Conservation (phyloP, 2,329 filamentous ascomycete species). For the Xylariaceae sp. region DNA sequence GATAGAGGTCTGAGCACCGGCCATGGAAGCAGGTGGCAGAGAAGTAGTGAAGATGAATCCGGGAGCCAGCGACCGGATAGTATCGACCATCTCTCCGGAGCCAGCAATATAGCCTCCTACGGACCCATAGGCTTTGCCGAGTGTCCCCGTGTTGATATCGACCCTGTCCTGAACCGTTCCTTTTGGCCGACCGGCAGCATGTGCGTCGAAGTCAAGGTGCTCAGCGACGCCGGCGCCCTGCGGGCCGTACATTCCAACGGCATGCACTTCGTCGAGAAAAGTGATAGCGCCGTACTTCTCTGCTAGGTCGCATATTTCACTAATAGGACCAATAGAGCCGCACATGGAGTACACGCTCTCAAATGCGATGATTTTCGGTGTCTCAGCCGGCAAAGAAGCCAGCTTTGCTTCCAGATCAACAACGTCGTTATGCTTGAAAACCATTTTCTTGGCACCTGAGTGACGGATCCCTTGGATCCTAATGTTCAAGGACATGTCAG, state of each 20-base stretch:
- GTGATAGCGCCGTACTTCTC: conserved; percentile 97
- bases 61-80: conserved; percentile 86
- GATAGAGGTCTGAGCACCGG: conserved; percentile 84
- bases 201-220: conserved; percentile 89
- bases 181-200: conserved; percentile 66
- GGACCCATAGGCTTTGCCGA: conserved; percentile 96
- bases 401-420: conserved; percentile 87
- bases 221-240: conserved; percentile 93
- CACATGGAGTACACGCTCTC: conserved; percentile 99
- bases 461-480: conserved; percentile 95
- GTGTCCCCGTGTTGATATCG: conserved; percentile 94
- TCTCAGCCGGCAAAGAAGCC: conserved; percentile 74
- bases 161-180: conserved; percentile 92
- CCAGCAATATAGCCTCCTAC: conserved; percentile 97
- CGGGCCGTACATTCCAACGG: conserved; percentile 98
- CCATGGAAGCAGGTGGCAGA: conserved; percentile 93
- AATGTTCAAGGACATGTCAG: too few relatives aligned
- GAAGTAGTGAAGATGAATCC: conserved; percentile 99
- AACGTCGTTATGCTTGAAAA: conserved; percentile 98
- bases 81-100: conserved; percentile 79
- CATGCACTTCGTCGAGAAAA: conserved; percentile 97
- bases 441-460: conserved; percentile 92
- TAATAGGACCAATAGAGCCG: conserved; percentile 91
- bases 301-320: conserved; percentile 89
- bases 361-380: conserved; percentile 97